A percentile compares a stretch with the other conserved stretches of the same genome.
These are phyloP conservation scores for Annulohypoxylon bovei DNA, from an alignment of 495 filamentous ascomycete genomes.

Conservation along the genomic window DNA sequence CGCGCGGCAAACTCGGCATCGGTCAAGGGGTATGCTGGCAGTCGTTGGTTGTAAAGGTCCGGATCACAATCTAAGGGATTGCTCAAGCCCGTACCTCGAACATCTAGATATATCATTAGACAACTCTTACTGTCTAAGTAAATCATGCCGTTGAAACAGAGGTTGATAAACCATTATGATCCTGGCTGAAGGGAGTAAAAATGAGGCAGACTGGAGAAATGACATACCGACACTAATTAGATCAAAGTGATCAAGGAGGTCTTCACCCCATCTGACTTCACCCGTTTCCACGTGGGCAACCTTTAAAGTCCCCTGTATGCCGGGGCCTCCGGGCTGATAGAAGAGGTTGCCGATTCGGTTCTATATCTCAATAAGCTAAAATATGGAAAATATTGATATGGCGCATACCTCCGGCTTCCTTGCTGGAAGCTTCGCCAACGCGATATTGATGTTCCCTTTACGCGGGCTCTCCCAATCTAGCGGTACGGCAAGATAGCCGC, in stretches of 20 bases:
- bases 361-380: not conserved
- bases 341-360: not conserved
- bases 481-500: not conserved
- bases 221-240: constrained; percentile 17
- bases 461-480: not conserved
- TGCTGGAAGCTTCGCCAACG: not conserved
- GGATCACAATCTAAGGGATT: constrained; percentile 46
- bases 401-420: not conserved
- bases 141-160: not conserved
- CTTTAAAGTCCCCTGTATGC: not conserved
- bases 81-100: constrained; percentile 41
- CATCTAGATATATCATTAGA: not conserved
- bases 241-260: constrained; percentile 24
- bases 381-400: not conserved
- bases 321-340: not conserved
- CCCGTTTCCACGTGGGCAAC: not conserved
- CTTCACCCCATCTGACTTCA: not conserved
- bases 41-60: constrained; percentile 39
- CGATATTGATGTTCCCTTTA: not conserved
- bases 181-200: not conserved
- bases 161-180: no score
- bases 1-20: constrained; percentile 29
- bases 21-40: constrained; percentile 26
- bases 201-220: not conserved
- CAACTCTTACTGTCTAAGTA: not conserved